Base-by-base conservation (phyloP, 1,284 basidiomycete genomes). In the Moniliophthora roreri region DNA sequence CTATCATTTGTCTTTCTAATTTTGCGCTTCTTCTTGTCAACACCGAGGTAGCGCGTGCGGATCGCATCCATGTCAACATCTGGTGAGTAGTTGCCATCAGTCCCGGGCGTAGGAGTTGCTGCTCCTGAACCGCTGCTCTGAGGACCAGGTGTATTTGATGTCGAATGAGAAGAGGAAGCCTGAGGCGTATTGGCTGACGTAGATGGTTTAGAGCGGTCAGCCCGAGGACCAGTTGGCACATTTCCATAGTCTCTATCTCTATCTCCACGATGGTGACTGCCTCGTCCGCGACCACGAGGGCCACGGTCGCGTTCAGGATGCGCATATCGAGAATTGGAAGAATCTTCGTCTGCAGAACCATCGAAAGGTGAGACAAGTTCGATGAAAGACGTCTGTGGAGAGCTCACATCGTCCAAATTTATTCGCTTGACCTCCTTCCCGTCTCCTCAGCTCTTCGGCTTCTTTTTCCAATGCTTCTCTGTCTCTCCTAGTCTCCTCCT, bases 1-100 rank as follows among this genome's bases (percentile, higher is more conserved):
- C 94, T 89, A 67, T 95, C 93, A 62, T 89, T 91, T 81, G 91
- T 91, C 72, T 95, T 96, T 52, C 93, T 85, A 62, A 94, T 88
- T 71, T 92, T 92, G 40, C 91, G 88, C 73, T 95, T 95, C 80
- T 95, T 95, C 71, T 87, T 89, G 69, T 91, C 89, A 16, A 90
- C 89, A 7, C 95, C 95, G 20, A 98, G 84, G 68, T 98, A 97
- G 28, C 94, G 84, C 23, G 91, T 90, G 10, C 91, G 85, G 60
- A 95, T 87, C 0, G 88, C 87, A 0, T 76, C 76, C 11, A 95
- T 76, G 63, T 95, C 93, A 44, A 75, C 78, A 50, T 87, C 82
- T 2, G 87, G 84, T 78, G 91, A 87, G 1, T 84, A 81, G 0
- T 89, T 87, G 3, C 82, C 81, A 61, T 81, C 89, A 24, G 77